Base-by-base conservation (phyloP, 495 filamentous ascomycete genomes). In the Tirmania nivea region DNA sequence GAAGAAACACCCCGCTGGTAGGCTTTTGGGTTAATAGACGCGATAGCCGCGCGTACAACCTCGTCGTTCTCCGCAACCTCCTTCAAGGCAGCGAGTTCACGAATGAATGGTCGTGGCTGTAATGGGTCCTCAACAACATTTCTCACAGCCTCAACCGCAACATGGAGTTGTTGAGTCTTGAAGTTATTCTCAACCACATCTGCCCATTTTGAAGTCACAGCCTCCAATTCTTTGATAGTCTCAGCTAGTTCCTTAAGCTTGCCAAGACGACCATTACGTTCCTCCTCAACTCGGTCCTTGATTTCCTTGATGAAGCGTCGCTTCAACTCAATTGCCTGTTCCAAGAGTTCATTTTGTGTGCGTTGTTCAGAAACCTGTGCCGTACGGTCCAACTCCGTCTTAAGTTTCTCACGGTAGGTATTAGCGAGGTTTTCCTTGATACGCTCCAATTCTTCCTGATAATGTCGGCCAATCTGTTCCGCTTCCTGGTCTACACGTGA, bases 1-100 rank as follows among this genome's bases (percentile, higher is more conserved):
- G 84, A 86, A 21, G 87, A 78, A 54, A 97, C 79, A 56, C 90
- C 90, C 49, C 79, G 79, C 71, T 95, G 89, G 69, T 97, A 97
- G 35, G 92, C 86, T 11, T 75, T 73, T 8, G 90, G 90, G 70
- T 90, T 86, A 69, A 97, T 94, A 53, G 86, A 90, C 3, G 79
- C 81, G 60, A 97, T 92, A 35, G 90, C 90, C 12, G 88, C 89
- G 57, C 83, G 77, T 52, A 94, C 81, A 9, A 94, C 83, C 2
- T 81, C 67, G 64, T 94, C 83, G 42, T 85, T 80, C 16, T 73
- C 69, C 19, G 86, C 85, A 58, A 93, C 79, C 67, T 94, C 86
- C 70, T 95, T 95, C 47, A 97, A 73, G 25, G 92, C 90, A 16
- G 89, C 85, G 3, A 97, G 75, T 68, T 97, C 90, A 51, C 77